A percentile compares a stretch with the other conserved stretches of the same genome.
Conservation (phyloP, 2,329 filamentous ascomycete genomes). For the Venturia aucupariae region DNA sequence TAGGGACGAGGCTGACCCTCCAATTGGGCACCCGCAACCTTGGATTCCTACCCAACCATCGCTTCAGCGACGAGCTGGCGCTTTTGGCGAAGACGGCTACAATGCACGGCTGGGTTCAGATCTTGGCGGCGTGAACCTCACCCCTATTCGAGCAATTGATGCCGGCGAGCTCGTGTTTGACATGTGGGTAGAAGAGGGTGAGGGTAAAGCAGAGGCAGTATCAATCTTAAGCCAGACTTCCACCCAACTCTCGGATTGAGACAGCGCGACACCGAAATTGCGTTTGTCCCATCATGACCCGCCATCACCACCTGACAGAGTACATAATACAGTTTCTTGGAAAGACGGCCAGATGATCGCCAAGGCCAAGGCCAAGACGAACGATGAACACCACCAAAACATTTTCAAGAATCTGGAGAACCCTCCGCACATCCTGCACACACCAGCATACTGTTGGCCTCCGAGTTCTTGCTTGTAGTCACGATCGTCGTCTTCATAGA, state of each 20-base stretch:
- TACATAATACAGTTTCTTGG: too few relatives aligned
- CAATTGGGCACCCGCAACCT: slow-evolving; percentile 41
- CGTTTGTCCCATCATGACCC: neutral
- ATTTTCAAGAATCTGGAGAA: neutral
- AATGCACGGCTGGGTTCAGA: slow-evolving; percentile 26
- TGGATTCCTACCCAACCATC: slow-evolving; percentile 53
- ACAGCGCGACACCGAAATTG: neutral
- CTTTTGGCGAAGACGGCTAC: slow-evolving; percentile 17
- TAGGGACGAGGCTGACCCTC: slow-evolving; percentile 45
- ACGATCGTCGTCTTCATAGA: too few relatives aligned
- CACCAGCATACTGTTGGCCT: too few relatives aligned
- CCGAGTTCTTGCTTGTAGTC: too few relatives aligned
- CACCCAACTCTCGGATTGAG: neutral
- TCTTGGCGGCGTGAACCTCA: slow-evolving; percentile 46
- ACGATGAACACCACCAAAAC: neutral
- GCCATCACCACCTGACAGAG: neutral
- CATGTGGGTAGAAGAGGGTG: slow-evolving; percentile 60
- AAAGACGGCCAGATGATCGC: neutral
- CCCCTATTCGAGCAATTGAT: slow-evolving; percentile 53
- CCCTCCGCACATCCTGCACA: too few relatives aligned
- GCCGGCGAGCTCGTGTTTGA: slow-evolving; percentile 59
- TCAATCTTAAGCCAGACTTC: slow-evolving; percentile 6
- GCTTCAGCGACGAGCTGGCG: slow-evolving; percentile 22
- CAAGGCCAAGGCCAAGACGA: neutral
- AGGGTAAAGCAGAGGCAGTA: slow-evolving; percentile 32